These are phyloP conservation scores for Elsinoe arachidis DNA, from an alignment of 2,329 filamentous ascomycete genomes.

Conservation along the genomic window DNA sequence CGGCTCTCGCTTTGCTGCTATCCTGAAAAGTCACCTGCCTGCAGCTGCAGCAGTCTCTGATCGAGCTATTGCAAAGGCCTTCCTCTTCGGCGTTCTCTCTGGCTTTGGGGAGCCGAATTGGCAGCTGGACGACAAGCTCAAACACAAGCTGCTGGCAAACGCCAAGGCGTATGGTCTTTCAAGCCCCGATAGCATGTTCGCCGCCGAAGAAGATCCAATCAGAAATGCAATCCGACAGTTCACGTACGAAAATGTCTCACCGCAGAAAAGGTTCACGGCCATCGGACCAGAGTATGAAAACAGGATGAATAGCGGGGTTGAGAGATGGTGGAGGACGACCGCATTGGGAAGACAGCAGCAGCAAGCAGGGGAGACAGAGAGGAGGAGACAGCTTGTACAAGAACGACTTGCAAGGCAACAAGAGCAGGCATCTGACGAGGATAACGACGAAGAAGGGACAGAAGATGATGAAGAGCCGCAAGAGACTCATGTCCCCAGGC, in stretches of 20 bases:
- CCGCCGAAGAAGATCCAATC: background rate
- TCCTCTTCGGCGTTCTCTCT: constrained; percentile 1
- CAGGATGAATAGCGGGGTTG: no score
- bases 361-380: background rate
- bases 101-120: constrained; percentile 1
- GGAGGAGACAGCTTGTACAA: no score
- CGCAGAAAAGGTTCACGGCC: background rate
- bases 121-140: background rate
- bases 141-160: background rate
- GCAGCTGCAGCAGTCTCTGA: background rate
- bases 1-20: background rate
- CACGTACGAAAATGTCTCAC: background rate
- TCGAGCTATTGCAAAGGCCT: background rate
- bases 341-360: background rate
- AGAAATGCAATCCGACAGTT: background rate
- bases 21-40: background rate
- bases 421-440: no score
- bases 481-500: background rate
- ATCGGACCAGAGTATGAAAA: background rate
- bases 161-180: background rate
- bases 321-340: background rate
- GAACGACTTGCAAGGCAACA: no score
- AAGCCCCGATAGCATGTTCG: background rate
- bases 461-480: background rate
- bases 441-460: no score